phyloP scores from a whole-genome alignment of 1,284 basidiomycete species.

The Leccinum subspadiceum region DNA sequence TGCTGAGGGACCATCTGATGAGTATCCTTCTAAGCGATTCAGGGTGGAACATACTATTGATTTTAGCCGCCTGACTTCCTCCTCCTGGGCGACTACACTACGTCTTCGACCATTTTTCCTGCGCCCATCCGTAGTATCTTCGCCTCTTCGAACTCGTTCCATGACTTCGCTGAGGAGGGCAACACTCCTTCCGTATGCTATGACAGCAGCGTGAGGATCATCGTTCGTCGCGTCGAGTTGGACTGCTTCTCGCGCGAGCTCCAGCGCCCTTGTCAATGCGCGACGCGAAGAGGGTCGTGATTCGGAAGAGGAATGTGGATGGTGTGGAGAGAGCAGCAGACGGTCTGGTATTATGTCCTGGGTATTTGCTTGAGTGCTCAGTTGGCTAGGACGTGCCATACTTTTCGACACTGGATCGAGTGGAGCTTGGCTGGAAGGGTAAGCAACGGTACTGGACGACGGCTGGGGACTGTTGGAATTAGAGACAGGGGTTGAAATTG shows the following conservation, averaged over 20 bases:
- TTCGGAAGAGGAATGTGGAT: slow-evolving; percentile 35
- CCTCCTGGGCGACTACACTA: slow-evolving; percentile 81
- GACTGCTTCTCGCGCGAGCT: slow-evolving; percentile 81
- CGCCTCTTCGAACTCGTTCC: slow-evolving; percentile 79
- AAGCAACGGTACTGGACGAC: slow-evolving; percentile 31
- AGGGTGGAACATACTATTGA: slow-evolving; percentile 63
- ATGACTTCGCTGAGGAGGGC: slow-evolving; percentile 81
- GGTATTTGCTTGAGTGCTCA: slow-evolving; percentile 34
- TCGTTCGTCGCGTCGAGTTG: slow-evolving; percentile 78
- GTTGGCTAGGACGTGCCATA: slow-evolving; percentile 42
- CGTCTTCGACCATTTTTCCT: slow-evolving; percentile 60
- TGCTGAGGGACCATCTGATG: slow-evolving; percentile 48
- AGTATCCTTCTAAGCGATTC: slow-evolving; percentile 11
- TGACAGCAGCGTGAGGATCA: slow-evolving; percentile 76
- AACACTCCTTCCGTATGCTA: slow-evolving; percentile 79
- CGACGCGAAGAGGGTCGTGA: slow-evolving; percentile 68
- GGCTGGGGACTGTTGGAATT: slow-evolving; percentile 26
- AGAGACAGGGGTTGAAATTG: slow-evolving; percentile 35
- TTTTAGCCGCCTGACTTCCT: slow-evolving; percentile 76
- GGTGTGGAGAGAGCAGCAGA: slow-evolving; percentile 44
- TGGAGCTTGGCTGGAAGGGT: slow-evolving; percentile 36
- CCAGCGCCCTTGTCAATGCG: slow-evolving; percentile 73
- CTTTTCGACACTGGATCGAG: slow-evolving; percentile 57
- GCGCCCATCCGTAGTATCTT: slow-evolving; percentile 67
- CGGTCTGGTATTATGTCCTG: slow-evolving; percentile 44